Conservation (phyloP, 1,284 basidiomycete genomes). For the Paramarasmius palmivorus region DNA sequence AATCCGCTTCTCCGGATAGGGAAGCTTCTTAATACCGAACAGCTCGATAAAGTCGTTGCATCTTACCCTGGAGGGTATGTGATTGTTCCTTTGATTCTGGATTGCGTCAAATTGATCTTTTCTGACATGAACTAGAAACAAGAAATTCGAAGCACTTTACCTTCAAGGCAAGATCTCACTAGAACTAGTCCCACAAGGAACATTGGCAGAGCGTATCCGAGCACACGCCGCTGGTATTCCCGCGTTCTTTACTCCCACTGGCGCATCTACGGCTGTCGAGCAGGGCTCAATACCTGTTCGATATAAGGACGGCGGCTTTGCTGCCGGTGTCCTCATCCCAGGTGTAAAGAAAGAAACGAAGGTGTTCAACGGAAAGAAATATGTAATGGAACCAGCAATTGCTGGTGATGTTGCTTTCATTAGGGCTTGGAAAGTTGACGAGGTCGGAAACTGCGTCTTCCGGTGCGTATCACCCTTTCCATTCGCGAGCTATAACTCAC, state of each 20-base stretch:
- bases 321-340: slow-evolving; percentile 62
- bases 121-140: slow-evolving; percentile 72
- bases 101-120: no score
- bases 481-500: not conserved
- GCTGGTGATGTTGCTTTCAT: slow-evolving; percentile 89
- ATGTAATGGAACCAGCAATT: slow-evolving; percentile 87
- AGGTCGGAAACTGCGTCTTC: slow-evolving; percentile 85
- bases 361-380: slow-evolving; percentile 82
- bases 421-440: slow-evolving; percentile 94
- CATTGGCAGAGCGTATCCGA: slow-evolving; percentile 88
- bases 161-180: slow-evolving; percentile 81
- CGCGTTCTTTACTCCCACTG: slow-evolving; percentile 95
- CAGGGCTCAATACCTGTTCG: slow-evolving; percentile 74
- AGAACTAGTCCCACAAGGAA: slow-evolving; percentile 90
- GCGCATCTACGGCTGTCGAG: slow-evolving; percentile 87
- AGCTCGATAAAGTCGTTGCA: slow-evolving; percentile 84
- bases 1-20: slow-evolving; percentile 42
- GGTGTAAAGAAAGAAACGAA: slow-evolving; percentile 81
- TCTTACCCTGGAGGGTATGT: slow-evolving; percentile 85
- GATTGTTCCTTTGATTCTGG: no score
- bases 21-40: slow-evolving; percentile 73
- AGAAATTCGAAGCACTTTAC: slow-evolving; percentile 77
- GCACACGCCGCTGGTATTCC: slow-evolving; percentile 95
- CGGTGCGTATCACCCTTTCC: slow-evolving; percentile 43
- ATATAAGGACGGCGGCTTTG: slow-evolving; percentile 68